Base-by-base conservation (phyloP, 2,329 filamentous ascomycete species). In the Dactylonectria macrodidyma region DNA sequence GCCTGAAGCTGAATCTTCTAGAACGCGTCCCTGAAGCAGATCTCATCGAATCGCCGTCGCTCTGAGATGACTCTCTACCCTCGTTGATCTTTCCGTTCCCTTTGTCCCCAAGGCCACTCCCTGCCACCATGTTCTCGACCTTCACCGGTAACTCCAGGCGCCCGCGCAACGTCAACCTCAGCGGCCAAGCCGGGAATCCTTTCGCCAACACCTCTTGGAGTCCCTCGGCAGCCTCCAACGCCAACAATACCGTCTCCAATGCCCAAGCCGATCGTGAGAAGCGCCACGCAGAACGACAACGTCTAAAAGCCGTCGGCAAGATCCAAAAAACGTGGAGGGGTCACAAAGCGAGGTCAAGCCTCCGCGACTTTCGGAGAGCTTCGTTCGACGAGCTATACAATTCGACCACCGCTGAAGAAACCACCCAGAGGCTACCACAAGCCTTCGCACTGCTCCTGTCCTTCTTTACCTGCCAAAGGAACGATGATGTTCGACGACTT, bases 91-190 rank as follows among this genome's bases (percentile, higher is more conserved):
- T 51, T 26, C 4, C 26, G 26, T 30, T 7, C 62, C 26, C 57
- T 56, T 44, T 38, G 55, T 65, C 55, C 56, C 46, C 54, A 47
- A 63, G 44, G 52, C 52, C 62, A 41, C 62, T 59, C 51, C 47
- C 59, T 59, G 19, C 58, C 65, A 75, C 74, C 78, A 98, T 98
- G 95, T 97, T 96, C 83, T 91, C 93, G 69, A 95, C 93, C 61
- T 99, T 99, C 84, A 96, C 93, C 26, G 96, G 96, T 75, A 93
- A 84, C 82, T 93, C 94, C 75, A 91, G 94, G 77, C 93, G 93
- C 73, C 92, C 92, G 69, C 92, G 96, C 72, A 95, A 98, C 80
- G 94, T 98, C 79, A 98, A 98, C 82, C 91, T 99, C 69, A 96
- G 94, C 73, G 96, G 95, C 70, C 92, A 95, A 74, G 90, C 89